Conservation (phyloP, 129 eudicot genomes). For the Lonicera japonica region DNA sequence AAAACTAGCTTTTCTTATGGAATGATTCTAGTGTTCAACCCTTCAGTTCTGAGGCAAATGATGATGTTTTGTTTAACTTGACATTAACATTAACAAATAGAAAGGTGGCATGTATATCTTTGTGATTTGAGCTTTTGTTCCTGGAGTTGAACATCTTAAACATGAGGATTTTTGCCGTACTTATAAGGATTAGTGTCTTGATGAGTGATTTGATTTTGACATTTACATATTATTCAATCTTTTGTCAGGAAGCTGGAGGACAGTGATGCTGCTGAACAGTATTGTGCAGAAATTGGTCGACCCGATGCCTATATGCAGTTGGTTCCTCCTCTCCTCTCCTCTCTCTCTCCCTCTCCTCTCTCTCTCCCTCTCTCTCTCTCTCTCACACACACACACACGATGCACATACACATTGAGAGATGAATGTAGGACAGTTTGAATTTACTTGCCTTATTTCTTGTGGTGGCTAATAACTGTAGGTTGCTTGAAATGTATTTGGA, state of each 20-base stretch:
- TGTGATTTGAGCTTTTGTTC: neutral
- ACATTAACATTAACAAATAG: neutral
- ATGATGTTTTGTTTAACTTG: neutral
- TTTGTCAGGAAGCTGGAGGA: conserved; percentile 84
- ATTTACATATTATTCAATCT: conserved; percentile 1
- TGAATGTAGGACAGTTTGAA: neutral
- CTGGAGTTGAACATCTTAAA: neutral
- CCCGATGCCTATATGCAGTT: conserved; percentile 98
- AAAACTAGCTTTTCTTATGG: no score
- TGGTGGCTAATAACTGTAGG: conserved; percentile 33
- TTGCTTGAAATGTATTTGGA: conserved; percentile 92
- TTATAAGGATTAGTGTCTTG: neutral
- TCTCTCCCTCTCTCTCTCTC: conserved; percentile 20
- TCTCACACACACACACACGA: conserved; percentile 1
- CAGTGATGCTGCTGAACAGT: conserved; percentile 94
- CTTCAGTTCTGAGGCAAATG: neutral
- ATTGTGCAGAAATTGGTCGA: conserved; percentile 95
- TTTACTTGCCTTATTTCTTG: neutral
- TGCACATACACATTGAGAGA: neutral
- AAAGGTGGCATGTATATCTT: conserved; percentile 1
- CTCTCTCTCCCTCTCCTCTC: conserved; percentile 14
- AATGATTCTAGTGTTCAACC: neutral
- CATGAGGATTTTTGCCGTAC: neutral
- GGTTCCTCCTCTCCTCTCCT: conserved; percentile 21
- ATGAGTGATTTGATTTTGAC: neutral